Conservation (phyloP, 805 yeast species). For the Teunomyces cretensis region DNA sequence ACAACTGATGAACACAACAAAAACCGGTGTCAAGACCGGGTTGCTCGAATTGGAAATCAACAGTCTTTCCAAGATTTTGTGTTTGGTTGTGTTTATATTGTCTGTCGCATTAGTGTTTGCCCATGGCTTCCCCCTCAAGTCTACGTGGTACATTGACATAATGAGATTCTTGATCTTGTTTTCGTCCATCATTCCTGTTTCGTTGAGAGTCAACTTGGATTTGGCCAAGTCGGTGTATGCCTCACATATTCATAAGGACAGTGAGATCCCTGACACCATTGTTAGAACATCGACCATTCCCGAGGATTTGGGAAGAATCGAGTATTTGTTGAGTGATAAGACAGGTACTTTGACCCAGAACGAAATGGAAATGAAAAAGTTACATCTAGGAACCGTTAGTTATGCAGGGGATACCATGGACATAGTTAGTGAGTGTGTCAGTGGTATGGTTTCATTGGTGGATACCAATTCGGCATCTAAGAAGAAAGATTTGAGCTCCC, state of each 20-base stretch:
- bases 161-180: slow-evolving; percentile 89
- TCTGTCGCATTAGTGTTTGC: slow-evolving; percentile 76
- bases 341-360: slow-evolving; percentile 98
- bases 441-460: slow-evolving; percentile 20
- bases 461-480: slow-evolving; percentile 28
- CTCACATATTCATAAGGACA: slow-evolving; percentile 88
- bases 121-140: slow-evolving; percentile 62
- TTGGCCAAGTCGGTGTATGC: slow-evolving; percentile 96
- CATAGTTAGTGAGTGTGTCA: slow-evolving; percentile 71
- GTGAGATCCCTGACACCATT: slow-evolving; percentile 76
- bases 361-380: slow-evolving; percentile 93
- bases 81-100: slow-evolving; percentile 79
- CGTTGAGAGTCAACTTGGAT: slow-evolving; percentile 90
- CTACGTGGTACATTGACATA: slow-evolving; percentile 85
- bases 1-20: slow-evolving; percentile 90
- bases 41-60: slow-evolving; percentile 89
- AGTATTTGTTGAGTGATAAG: slow-evolving; percentile 87
- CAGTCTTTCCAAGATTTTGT: slow-evolving; percentile 79
- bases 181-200: slow-evolving; percentile 94
- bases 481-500: slow-evolving; percentile 66
- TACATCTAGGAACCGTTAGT: slow-evolving; percentile 90
- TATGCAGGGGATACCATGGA: slow-evolving; percentile 93
- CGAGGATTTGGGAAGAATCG: slow-evolving; percentile 95
- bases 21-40: slow-evolving; percentile 85
- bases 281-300: slow-evolving; percentile 98